Percentiles rank a stretch among this genome's conserved stretches.
Evolutionary conservation across 257 asterid genomes (phyloP).

Genomic region (Thymus mandschuricus): DNA sequence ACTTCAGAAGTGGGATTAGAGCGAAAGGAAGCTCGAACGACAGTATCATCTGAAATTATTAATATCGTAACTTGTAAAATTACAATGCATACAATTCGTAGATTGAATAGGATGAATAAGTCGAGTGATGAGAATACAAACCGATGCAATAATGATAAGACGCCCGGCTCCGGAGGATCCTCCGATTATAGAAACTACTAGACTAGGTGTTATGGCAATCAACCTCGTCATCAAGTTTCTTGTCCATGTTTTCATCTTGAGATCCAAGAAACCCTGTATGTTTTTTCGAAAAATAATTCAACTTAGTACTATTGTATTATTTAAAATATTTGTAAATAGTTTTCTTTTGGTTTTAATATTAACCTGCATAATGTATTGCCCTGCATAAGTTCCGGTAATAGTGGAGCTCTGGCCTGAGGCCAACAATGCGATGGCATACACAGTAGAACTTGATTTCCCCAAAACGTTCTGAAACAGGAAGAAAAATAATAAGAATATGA

Average conservation of each 20-base stretch:
- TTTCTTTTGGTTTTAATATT: no score
- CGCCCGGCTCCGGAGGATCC: constrained; percentile 89
- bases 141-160: constrained; percentile 91
- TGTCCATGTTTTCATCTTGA: constrained; percentile 75
- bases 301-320: background rate
- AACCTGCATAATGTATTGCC: constrained; percentile 96
- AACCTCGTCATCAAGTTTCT: constrained; percentile 79
- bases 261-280: constrained; percentile 76
- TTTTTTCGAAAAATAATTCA: background rate
- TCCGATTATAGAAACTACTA: constrained; percentile 78
- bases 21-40: constrained; percentile 93
- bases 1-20: constrained; percentile 77
- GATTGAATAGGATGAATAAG: background rate
- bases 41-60: constrained; percentile 69
- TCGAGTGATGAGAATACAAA: constrained; percentile 29
- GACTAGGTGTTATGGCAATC: constrained; percentile 88
- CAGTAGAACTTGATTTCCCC: constrained; percentile 77
- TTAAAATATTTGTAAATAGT: no score
- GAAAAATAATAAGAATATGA: background rate
- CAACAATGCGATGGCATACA: constrained; percentile 80
- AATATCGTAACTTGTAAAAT: background rate
- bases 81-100: background rate
- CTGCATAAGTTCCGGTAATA: constrained; percentile 96
- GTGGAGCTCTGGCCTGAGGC: constrained; percentile 98
- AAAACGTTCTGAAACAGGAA: constrained; percentile 63